Conservation (phyloP, 768 basidiomycete species). For the Mycena vulgaris region DNA sequence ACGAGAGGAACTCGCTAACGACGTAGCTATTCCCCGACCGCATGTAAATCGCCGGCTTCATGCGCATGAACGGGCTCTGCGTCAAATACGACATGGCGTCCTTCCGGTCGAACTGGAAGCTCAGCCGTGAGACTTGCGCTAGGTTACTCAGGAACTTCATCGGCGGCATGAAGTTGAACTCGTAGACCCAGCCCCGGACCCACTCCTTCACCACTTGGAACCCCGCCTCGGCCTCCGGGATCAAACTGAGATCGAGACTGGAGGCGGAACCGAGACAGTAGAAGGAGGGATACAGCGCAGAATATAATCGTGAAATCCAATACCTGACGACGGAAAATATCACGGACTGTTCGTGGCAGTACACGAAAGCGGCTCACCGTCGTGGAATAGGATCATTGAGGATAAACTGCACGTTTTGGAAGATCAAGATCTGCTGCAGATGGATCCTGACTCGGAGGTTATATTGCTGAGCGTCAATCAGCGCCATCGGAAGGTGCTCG, state of each 20-base stretch:
- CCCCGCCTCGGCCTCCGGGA: slow-evolving; percentile 57
- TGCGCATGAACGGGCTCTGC: slow-evolving; percentile 48
- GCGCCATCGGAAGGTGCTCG: slow-evolving; percentile 51
- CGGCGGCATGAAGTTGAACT: slow-evolving; percentile 42
- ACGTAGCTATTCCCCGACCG: slow-evolving; percentile 35
- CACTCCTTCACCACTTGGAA: slow-evolving; percentile 60
- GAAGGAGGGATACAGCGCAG: slow-evolving; percentile 64
- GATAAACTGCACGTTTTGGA: slow-evolving; percentile 49
- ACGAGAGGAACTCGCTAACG: slow-evolving; percentile 49
- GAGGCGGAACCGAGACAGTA: slow-evolving; percentile 62
- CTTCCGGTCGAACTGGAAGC: slow-evolving; percentile 54
- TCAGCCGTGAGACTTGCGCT: slow-evolving; percentile 54
- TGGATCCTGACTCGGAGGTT: slow-evolving; percentile 60
- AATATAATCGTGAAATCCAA: slow-evolving; percentile 65
- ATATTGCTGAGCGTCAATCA: slow-evolving; percentile 49
- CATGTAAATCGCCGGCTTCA: slow-evolving; percentile 38
- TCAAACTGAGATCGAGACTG: slow-evolving; percentile 50
- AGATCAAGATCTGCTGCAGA: slow-evolving; percentile 65
- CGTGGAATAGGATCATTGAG: slow-evolving; percentile 37
- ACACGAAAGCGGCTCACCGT: slow-evolving; percentile 35
- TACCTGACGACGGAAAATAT: slow-evolving; percentile 48
- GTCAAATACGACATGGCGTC: slow-evolving; percentile 53
- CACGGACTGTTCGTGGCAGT: background rate
- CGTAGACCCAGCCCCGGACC: slow-evolving; percentile 59
- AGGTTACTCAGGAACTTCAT: slow-evolving; percentile 58